Evolutionary conservation across 371 early-diverging fungal genomes (phyloP).

Genomic region (Circinella umbellata): DNA sequence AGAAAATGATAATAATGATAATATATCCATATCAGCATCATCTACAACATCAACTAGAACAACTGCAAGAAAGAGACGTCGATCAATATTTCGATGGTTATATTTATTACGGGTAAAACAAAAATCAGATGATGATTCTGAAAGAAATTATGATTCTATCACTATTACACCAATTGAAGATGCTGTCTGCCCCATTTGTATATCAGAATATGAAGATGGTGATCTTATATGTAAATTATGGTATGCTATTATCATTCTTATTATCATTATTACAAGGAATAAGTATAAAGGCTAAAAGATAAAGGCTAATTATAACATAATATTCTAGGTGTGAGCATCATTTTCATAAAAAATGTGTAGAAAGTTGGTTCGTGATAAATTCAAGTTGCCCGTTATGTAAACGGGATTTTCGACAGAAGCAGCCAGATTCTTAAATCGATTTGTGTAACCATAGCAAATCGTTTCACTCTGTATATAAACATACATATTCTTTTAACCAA

Average conservation of each 20-base stretch:
- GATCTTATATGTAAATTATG: slow-evolving; percentile 62
- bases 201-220: slow-evolving; percentile 64
- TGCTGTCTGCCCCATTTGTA: slow-evolving; percentile 65
- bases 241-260: slow-evolving; percentile 19
- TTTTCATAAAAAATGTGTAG: slow-evolving; percentile 38
- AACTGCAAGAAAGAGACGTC: background rate
- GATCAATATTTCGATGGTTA: slow-evolving; percentile 3
- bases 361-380: slow-evolving; percentile 37
- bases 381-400: slow-evolving; percentile 43
- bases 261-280: background rate
- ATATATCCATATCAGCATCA: background rate
- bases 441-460: background rate
- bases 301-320: too few species aligned
- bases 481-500: background rate
- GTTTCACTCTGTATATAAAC: background rate
- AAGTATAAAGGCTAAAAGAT: background rate
- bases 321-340: slow-evolving; percentile 40
- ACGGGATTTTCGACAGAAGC: slow-evolving; percentile 30
- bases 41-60: background rate
- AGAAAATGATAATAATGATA: background rate
- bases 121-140: slow-evolving; percentile 16
- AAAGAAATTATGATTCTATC: slow-evolving; percentile 19
- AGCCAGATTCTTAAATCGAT: background rate
- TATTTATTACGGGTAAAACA: slow-evolving; percentile 12
- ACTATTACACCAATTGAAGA: slow-evolving; percentile 42